These are phyloP conservation scores for Verticillium longisporum DNA, from an alignment of 2,329 filamentous ascomycete genomes.

Conservation along the genomic window DNA sequence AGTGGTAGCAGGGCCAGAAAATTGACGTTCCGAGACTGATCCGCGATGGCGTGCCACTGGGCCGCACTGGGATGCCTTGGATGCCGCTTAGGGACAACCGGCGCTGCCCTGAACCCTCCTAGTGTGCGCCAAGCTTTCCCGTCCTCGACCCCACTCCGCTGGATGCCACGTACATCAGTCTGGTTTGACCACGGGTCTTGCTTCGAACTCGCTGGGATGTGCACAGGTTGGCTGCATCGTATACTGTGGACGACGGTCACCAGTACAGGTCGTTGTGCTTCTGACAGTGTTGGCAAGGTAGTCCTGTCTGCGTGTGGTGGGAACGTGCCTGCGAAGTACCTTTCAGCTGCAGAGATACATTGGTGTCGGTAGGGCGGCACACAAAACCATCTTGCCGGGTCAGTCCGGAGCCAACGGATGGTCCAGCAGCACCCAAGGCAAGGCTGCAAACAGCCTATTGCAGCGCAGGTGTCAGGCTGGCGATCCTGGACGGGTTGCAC, in stretches of 20 bases:
- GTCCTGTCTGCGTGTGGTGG: neutral
- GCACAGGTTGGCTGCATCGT: neutral
- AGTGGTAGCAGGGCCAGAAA: neutral
- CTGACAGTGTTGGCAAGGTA: neutral
- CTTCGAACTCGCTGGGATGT: neutral
- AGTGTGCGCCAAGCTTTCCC: slow-evolving; percentile 8
- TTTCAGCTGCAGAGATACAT: neutral
- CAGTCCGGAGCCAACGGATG: neutral
- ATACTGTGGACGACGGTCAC: neutral
- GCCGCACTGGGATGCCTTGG: slow-evolving; percentile 2
- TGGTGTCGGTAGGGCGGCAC: neutral
- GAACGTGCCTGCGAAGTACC: neutral
- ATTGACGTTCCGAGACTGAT: slow-evolving; percentile 8
- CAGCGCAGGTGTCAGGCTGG: neutral
- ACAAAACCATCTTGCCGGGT: neutral
- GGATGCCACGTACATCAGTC: neutral
- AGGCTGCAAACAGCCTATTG: neutral
- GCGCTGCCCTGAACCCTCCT: neutral
- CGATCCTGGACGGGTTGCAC: neutral
- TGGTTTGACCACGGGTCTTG: neutral
- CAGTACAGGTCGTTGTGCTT: neutral
- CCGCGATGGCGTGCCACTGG: slow-evolving; percentile 7
- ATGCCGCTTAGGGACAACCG: slow-evolving; percentile 7
- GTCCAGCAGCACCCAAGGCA: neutral
- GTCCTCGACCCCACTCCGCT: neutral